Evolutionary conservation across 495 filamentous ascomycete species (phyloP).

Genomic region (Penicillium bialowiezense): DNA sequence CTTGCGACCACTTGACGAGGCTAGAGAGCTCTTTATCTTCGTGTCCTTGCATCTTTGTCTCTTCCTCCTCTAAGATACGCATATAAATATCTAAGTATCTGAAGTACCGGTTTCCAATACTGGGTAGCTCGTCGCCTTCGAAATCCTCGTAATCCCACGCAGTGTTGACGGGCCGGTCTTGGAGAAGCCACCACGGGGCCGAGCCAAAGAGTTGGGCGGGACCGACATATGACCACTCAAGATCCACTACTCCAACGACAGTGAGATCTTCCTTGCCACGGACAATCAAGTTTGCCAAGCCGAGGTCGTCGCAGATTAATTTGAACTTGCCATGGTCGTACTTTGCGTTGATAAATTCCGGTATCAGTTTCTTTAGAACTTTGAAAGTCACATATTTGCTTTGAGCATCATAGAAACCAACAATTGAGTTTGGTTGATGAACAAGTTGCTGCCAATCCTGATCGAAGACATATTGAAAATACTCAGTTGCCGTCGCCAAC

Average conservation of each 20-base stretch:
- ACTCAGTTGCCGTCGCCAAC: conserved; percentile 27
- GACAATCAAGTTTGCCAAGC: conserved; percentile 36
- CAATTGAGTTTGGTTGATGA: conserved; percentile 30
- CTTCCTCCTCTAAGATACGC: conserved; percentile 29
- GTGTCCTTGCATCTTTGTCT: conserved; percentile 23
- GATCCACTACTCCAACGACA: conserved; percentile 33
- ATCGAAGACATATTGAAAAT: conserved; percentile 29
- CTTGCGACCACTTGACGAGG: conserved; percentile 25
- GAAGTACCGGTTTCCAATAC: conserved; percentile 24
- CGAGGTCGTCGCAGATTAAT: conserved; percentile 36
- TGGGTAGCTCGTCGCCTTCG: conserved; percentile 6
- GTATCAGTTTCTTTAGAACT: conserved; percentile 22
- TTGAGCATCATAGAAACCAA: conserved; percentile 19
- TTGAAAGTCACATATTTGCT: conserved; percentile 25
- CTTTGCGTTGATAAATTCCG: conserved; percentile 17
- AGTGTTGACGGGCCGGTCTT: conserved; percentile 23
- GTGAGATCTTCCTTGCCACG: conserved; percentile 27
- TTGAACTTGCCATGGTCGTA: conserved; percentile 33
- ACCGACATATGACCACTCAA: conserved; percentile 36
- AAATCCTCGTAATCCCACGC: conserved; percentile 23
- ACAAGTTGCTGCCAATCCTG: conserved; percentile 36
- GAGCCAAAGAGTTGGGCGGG: conserved; percentile 35
- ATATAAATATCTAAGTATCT: conserved; percentile 28
- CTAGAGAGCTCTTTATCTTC: conserved; percentile 28
- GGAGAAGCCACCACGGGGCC: conserved; percentile 37